Evolutionary conservation across 192 early-diverging fungal genomes (phyloP), one percentile per base, ranked within the genome.

Genomic region (Coemansia umbellata): DNA sequence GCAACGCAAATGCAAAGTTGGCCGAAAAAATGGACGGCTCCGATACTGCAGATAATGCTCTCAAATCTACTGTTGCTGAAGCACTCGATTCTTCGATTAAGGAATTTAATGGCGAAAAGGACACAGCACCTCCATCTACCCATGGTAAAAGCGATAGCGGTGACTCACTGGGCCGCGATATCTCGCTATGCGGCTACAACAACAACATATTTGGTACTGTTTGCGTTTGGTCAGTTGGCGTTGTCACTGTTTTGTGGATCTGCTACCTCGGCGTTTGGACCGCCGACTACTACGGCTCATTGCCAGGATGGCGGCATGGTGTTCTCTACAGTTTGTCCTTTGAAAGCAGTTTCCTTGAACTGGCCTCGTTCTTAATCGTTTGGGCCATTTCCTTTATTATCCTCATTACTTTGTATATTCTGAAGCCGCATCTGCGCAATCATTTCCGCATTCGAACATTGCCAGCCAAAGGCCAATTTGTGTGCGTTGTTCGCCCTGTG

Each of bases 361-460:
- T 64, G 44, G 47, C 55, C 1, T 62, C 78, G 5, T 82, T 82
- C 53, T 60, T 82, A 10, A 47, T 71, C 18, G 41, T 74, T 47
- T 82, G 81, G 81, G 66, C 55, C 19, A 53, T 82, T 27, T 40
- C 61, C 11, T 66, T 77, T 23, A 37, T 78, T 3, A 67, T 70
- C 50, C 73, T 84, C 21, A 65, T 77, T 1, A 31, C 32, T 14
- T 45, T 78, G 26, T 71, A 60, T n/a, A 21, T 78, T 9, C 61
- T 65, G 55, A 71, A 72, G 43, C 56, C 55, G 47, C 76, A 60
- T 62, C 54, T 84, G 15, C 79, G 82, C 56, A 86, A 85, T 53
- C 86, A 83, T 70, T 91, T 88, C 75, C 79, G 86, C 26, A 60
- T 84, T 26, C 78, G 80, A 53, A 54, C 65, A 15, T 58, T 62